Base-by-base conservation (phyloP, 2,329 filamentous ascomycete genomes). In the Diplodia intermedia region DNA sequence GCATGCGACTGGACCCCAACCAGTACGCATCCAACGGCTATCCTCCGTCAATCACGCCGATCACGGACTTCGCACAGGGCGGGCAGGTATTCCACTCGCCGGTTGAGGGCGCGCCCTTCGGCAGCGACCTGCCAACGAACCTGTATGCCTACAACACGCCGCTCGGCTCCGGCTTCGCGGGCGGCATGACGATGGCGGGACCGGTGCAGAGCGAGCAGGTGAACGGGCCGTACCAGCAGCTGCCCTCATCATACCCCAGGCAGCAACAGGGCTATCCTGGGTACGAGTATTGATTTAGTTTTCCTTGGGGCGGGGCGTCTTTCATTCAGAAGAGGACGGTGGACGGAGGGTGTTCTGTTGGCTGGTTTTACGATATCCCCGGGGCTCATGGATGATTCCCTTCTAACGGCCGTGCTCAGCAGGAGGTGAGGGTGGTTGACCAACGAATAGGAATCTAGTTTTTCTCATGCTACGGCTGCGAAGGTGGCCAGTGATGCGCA, bases 61-160 rank as follows among this genome's bases (percentile, higher is more conserved):
- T 61, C 33, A 76, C 72, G 74, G 63, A 74, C 72, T 40, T 60
- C 72, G 50, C 49, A 7, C 49, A 61, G 38, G 29, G 49, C 14
- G 60, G 52, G 36, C 67, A 69, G 26, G 69, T 77, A 33, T 79
- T 75, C 15, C 73, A 77, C 36, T 79, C 78, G n/a, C 78, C 78
- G 0, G 72, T 79, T 6, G 77, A 80, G 38, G 54, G 55, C 12
- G 47, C 20, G 12, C 55, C 67, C 5, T 69, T 65, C 36, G 43
- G 52, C 26, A 50, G n/a, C 20, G 56, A 68, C n/a, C 12, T 67
- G 55, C 66, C 66, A 14, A 73, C 75, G 15, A 75, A 73, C 2
- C 70, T 71, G 8, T 77, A 71, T 20, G 75, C 75, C 33, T 75
- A 72, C 72, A 23, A 68, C 75, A 67, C 18, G 29, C 20, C 54